phyloP scores from a whole-genome alignment of 345 rosid species.

The Raphanus sativus region DNA sequence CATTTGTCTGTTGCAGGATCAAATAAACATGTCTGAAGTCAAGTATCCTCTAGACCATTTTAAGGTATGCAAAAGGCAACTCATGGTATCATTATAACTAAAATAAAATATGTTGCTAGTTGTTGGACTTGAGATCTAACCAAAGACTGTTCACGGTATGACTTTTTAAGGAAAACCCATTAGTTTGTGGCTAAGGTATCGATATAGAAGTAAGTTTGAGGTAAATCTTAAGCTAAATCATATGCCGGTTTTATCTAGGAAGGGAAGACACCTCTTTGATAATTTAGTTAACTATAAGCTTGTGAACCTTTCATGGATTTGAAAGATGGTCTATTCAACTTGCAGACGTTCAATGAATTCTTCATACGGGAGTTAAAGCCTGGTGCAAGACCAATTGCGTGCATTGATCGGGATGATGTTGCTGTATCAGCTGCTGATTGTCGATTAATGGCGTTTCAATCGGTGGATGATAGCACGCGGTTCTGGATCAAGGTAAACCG shows the following conservation, averaged over 20 bases:
- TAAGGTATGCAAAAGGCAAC: constrained; percentile 59
- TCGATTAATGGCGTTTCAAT: constrained; percentile 80
- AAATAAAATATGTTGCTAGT: not conserved
- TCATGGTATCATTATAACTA: constrained; percentile 5
- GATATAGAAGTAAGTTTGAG: not conserved
- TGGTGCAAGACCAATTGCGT: constrained; percentile 81
- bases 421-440: constrained; percentile 89
- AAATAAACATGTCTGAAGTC: constrained; percentile 84
- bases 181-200: constrained; percentile 9
- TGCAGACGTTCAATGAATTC: constrained; percentile 93
- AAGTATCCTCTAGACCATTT: constrained; percentile 86
- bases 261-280: not conserved
- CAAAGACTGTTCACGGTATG: not conserved
- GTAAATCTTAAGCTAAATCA: not conserved
- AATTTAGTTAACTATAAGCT: constrained; percentile 4
- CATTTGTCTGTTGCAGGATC: constrained; percentile 61
- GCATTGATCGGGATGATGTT: constrained; percentile 54
- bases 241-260: not conserved
- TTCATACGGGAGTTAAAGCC: constrained; percentile 89
- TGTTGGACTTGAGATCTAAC: constrained; percentile 7
- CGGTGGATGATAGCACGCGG: constrained; percentile 61
- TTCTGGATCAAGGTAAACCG: constrained; percentile 87
- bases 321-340: constrained; percentile 14
- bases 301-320: constrained; percentile 15
- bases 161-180: not conserved